Evolutionary conservation across 73 alveolate species (phyloP).

Genomic region (Blepharisma stoltei): DNA sequence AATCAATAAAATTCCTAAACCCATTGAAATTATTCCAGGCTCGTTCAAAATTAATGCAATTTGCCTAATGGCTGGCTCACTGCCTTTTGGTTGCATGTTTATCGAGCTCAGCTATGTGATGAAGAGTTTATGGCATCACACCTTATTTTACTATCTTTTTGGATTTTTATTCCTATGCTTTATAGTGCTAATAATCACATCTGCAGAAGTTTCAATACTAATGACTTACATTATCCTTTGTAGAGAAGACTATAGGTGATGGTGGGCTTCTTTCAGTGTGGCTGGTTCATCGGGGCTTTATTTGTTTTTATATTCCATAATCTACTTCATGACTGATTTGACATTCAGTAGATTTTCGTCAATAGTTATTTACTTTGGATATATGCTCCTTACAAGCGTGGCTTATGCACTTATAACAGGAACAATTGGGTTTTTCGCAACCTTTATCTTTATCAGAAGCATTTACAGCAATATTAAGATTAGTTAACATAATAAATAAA

Average conservation of each 20-base stretch:
- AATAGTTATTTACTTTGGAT: constrained; percentile 35
- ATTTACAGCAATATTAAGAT: constrained; percentile 33
- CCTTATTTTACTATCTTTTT: constrained; percentile 33
- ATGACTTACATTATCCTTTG: constrained; percentile 32
- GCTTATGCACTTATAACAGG: constrained; percentile 38
- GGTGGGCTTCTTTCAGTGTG: constrained; percentile 40
- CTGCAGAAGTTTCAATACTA: constrained; percentile 42
- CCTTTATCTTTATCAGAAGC: constrained; percentile 30
- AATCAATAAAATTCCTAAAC: constrained; percentile 32
- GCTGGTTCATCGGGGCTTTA: constrained; percentile 45
- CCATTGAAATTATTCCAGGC: constrained; percentile 23
- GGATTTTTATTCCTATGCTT: constrained; percentile 37
- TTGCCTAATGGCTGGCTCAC: constrained; percentile 32
- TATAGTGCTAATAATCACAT: constrained; percentile 31
- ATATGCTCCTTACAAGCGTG: constrained; percentile 33
- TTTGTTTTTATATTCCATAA: constrained; percentile 31
- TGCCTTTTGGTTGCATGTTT: constrained; percentile 47
- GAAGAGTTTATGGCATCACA: constrained; percentile 34
- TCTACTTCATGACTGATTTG: constrained; percentile 15
- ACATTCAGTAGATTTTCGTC: constrained; percentile 34
- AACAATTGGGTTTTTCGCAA: constrained; percentile 36
- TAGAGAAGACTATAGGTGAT: constrained; percentile 45
- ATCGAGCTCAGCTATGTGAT: constrained; percentile 39
- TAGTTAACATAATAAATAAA: neutral
- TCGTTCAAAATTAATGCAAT: constrained; percentile 11